These are phyloP conservation scores for Lepidium campestre DNA, from an alignment of 441 rosid species.

Conservation along the genomic window DNA sequence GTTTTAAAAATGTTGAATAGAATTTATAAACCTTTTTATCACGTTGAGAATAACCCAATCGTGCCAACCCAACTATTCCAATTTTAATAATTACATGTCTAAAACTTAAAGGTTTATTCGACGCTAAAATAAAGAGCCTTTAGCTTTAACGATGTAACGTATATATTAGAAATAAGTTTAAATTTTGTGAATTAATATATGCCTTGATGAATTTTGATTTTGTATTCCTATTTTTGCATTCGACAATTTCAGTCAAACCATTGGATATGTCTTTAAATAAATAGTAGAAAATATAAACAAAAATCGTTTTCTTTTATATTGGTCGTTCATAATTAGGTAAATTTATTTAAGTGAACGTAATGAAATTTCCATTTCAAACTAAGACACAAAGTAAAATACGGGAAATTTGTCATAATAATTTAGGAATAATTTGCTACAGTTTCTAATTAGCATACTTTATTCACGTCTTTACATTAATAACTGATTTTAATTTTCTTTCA, in stretches of 20 bases:
- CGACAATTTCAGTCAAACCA: no score
- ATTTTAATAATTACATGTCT: background rate
- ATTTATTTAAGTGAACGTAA: background rate
- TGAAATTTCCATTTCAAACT: background rate
- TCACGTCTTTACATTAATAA: background rate
- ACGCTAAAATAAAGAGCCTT: background rate
- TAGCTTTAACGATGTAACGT: background rate
- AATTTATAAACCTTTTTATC: slow-evolving; percentile 4
- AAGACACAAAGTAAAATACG: background rate
- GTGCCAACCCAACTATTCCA: slow-evolving; percentile 16
- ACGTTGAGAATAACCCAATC: slow-evolving; percentile 13
- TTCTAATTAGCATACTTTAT: background rate
- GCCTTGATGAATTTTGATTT: no score
- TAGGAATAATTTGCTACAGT: background rate
- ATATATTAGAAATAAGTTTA: background rate
- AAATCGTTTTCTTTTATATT: no score
- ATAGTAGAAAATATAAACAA: no score
- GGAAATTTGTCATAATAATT: background rate
- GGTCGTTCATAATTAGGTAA: background rate
- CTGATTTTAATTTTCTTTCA: background rate
- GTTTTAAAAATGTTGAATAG: slow-evolving; percentile 11
- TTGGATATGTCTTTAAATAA: no score
- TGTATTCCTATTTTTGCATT: no score
- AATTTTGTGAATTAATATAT: no score
- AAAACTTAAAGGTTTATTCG: background rate